Evolutionary conservation across 163 green algal genomes (phyloP), one percentile per base, ranked within the genome.

Genomic region (Chlorella variabilis): DNA sequence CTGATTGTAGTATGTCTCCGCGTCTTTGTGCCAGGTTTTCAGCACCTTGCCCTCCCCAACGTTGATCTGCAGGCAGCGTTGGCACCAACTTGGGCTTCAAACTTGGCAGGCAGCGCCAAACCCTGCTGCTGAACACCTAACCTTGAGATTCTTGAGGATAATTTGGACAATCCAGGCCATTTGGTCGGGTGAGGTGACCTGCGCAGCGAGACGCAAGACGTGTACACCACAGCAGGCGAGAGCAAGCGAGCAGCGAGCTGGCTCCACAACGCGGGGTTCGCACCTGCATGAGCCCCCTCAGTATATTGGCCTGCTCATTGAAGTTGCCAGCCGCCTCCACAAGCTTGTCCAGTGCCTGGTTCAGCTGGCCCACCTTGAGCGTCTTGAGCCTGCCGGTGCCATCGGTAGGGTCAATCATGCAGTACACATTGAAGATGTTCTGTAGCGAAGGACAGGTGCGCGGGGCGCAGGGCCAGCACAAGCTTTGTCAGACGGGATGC

Each of bases 141-240:
- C 86, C 91, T 93, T 94, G 18, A 94, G 63, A 49, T 91, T 87
- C 58, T 89, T 90, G 9, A 96, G 71, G 25, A 96, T 90, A 49
- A 96, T 91, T 31, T 87, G 75, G 9, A 85, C 69, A 29, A 96
- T 85, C 91, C 91, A 71, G 1, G 31, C 20, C 75, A 81, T 81
- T 59, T 81, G 75, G 11, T 34, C 33, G 2, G 75, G 38, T 4
- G 75, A 63, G 59, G 75, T 73, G 9, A 94, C 34, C 88, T 83
- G 45, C n/a, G 75, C 45, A 81, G n/a, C 4, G 17, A 62, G 20
- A 71, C 4, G 41, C 9, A 68, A n/a, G 4, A 20, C n/a, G n/a
- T n/a, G n/a, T n/a, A n/a, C n/a, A n/a, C n/a, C 27, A 67, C 51
- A 21, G 45, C 66, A 54, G 81, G 34, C 39, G 83, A 59, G 33